Evolutionary conservation across 2,329 filamentous ascomycete species (phyloP), one percentile per base, ranked within the genome.

Genomic region (Cladosporium colombiae): DNA sequence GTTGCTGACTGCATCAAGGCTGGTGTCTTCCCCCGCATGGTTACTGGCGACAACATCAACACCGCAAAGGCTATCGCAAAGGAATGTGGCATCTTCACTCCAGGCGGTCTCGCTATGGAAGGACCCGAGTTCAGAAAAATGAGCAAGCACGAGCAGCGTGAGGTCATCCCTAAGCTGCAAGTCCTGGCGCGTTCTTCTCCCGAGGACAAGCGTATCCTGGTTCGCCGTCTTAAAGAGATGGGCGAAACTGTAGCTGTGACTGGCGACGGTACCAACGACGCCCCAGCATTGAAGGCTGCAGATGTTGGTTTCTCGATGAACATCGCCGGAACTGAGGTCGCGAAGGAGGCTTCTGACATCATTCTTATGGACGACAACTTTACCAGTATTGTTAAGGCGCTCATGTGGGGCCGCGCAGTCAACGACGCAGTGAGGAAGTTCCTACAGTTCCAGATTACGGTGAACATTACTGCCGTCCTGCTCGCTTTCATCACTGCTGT

Each of bases 401-500:
- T 88, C 68, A 85, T 85, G 80, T 88, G 86, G 86, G 86, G 86
- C 63, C 82, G 86, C 66, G 85, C 85, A 21, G 84, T 84, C 66
- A 85, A 84, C 68, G 83, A 85, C 69, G 81, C 83, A 1, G 83
- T 85, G 37, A 80, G 82, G 73, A 85, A 85, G 70, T 85, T 85
- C 71, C 74, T 85, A 61, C 87, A 90, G 76, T 91, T 91, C 75
- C 90, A 92, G 81, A 85, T 93, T 68, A 92, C 90, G 0, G 93
- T 97, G 80, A 97, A 97, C 82, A 88, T 97, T 70, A 97, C 93
- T 3, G 93, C 93, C 44, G 93, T 97, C 55, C 78, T 91, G 21
- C 83, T 97, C 64, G 95, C 93, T 0, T 97, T 97, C 73, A 88
- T 97, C 66, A 93, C 92, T 14, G 91, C 93, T 35, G 91, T 96